Base-by-base conservation (phyloP, 2,329 filamentous ascomycete species). In the Sporothrix curviconia region DNA sequence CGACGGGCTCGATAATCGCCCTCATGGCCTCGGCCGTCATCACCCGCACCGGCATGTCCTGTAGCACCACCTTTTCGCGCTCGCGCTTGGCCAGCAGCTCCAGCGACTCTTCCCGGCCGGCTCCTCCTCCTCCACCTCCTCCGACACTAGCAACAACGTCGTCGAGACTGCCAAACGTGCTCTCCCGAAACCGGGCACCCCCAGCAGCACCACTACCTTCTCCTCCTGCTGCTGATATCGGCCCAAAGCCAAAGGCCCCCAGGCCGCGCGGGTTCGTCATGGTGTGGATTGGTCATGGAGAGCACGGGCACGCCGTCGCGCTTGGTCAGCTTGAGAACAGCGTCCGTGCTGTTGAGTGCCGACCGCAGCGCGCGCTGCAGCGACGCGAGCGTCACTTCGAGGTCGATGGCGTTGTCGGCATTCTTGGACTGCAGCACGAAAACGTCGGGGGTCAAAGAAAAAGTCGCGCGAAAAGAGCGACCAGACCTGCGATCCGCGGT, bases 401-500 rank as follows among this genome's bases (percentile, higher is more conserved):
- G 86, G 73, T 99, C 96, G 74, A 99, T 96, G 55, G 91, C 89
- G 72, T 96, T 96, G 71, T 84, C 79, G 39, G 77, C 77, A 49
- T 91, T 87, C 52, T 89, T 89, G 51, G 92, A 96, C 70, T 96
- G 87, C 64, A 97, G 85, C 55, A 84, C 83, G 75, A 95, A 96
- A 63, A 79, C 78, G 68, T 91, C 81, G 64, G 80, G n/a, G 78
- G 69, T 91, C 81, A 71, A 99, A 97, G 66, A 99, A 90, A 64
- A 90, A 85, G 68, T 95, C 89, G 79, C 59, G 43, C 24, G 56
- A 42, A 17, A 64, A 62, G 1, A 56, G 59, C 79, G 91, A 90
- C 94, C 94, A 99, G 56, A 97, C 92, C 78, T 97, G 92, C 8
- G 90, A 95, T 60, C 94, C 92, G 67, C 89, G 87, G 69, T 96